A percentile compares a stretch with the other conserved stretches of the same genome.
These are phyloP conservation scores for Fusarium sp. DNA, from an alignment of 2,329 filamentous ascomycete genomes.

Conservation along the genomic window DNA sequence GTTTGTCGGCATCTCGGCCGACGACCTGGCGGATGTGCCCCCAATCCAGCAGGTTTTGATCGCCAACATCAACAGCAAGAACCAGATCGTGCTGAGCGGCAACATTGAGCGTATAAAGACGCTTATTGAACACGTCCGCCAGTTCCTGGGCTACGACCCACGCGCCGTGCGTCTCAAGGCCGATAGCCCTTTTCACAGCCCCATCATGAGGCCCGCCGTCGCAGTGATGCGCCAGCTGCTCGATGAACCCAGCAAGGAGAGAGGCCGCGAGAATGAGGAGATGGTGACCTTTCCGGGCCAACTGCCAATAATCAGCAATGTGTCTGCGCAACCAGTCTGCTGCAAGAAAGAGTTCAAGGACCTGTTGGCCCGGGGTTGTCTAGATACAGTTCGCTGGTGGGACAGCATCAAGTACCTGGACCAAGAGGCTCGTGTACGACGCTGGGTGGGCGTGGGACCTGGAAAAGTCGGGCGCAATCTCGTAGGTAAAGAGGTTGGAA, in stretches of 20 bases:
- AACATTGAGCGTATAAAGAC: slow-evolving; percentile 83
- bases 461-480: slow-evolving; percentile 94
- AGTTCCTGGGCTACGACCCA: slow-evolving; percentile 92
- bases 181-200: slow-evolving; percentile 90
- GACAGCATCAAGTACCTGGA: slow-evolving; percentile 91
- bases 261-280: slow-evolving; percentile 64
- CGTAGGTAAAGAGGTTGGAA: slow-evolving; percentile 94
- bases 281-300: slow-evolving; percentile 78
- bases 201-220: slow-evolving; percentile 87
- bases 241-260: slow-evolving; percentile 63
- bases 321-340: slow-evolving; percentile 79
- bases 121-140: slow-evolving; percentile 82
- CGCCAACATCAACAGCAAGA: slow-evolving; percentile 94
- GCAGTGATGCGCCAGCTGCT: slow-evolving; percentile 76
- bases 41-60: slow-evolving; percentile 88
- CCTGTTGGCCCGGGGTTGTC: slow-evolving; percentile 78
- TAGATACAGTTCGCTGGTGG: slow-evolving; percentile 96
- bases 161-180: slow-evolving; percentile 86
- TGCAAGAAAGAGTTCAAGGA: slow-evolving; percentile 80
- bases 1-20: slow-evolving; percentile 77
- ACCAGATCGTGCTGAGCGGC: slow-evolving; percentile 93
- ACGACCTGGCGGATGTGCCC: slow-evolving; percentile 72
- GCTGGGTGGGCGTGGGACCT: slow-evolving; percentile 92
- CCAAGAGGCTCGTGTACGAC: slow-evolving; percentile 78
- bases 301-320: slow-evolving; percentile 86